phyloP scores from a whole-genome alignment of 768 basidiomycete genomes.

The Porpolomopsis calyptriformis region DNA sequence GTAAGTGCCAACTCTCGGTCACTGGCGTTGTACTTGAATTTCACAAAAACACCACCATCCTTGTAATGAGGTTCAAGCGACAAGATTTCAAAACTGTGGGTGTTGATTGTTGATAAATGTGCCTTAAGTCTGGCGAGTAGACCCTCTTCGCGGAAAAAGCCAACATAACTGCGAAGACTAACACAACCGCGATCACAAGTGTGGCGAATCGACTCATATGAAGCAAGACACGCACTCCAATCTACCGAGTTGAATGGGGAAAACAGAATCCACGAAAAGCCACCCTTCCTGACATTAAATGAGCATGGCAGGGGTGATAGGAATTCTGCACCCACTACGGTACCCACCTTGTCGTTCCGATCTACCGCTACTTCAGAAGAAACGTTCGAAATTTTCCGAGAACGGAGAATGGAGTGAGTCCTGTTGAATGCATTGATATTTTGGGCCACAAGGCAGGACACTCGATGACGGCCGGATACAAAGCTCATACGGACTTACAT shows the following conservation, averaged over 20 bases:
- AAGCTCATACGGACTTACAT: too few relatives aligned
- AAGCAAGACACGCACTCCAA: conserved; percentile 52
- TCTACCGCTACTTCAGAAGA: not conserved
- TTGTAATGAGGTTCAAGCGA: conserved; percentile 58
- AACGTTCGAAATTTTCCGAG: not conserved
- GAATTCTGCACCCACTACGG: not conserved
- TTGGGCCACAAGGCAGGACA: not conserved
- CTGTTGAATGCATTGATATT: not conserved
- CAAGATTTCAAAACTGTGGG: conserved; percentile 50
- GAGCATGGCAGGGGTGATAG: too few relatives aligned
- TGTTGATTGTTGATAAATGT: conserved; percentile 41
- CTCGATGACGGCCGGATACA: not conserved
- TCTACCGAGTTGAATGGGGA: conserved; percentile 57
- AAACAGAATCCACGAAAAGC: conserved; percentile 70
- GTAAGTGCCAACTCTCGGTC: conserved; percentile 24
- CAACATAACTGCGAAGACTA: conserved; percentile 58
- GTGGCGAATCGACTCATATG: too few relatives aligned
- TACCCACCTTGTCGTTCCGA: not conserved
- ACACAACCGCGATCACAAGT: not conserved
- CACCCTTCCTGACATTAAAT: conserved; percentile 34
- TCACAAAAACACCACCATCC: conserved; percentile 81
- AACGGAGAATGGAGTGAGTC: not conserved
- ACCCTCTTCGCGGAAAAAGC: conserved; percentile 47
- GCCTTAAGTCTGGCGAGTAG: conserved; percentile 38
- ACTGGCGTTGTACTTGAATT: conserved; percentile 45